Conservation (phyloP, 257 asterid species). For the Nicotiana otophora region DNA sequence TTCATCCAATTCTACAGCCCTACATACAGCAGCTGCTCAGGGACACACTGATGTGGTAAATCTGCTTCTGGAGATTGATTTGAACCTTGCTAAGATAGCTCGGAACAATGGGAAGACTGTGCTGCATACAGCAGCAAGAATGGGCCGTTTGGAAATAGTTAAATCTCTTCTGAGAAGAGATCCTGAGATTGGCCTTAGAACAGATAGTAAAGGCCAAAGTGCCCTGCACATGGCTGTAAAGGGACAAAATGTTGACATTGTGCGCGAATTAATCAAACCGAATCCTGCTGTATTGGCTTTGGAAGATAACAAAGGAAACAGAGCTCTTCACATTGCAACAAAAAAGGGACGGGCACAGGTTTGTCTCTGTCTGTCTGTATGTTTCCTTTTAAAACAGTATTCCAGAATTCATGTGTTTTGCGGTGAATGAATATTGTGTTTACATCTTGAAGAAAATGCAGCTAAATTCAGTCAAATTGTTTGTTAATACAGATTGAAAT, state of each 20-base stretch:
- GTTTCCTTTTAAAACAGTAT: neutral
- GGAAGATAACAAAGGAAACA: constrained; percentile 85
- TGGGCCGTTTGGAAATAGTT: constrained; percentile 93
- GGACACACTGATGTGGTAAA: constrained; percentile 70
- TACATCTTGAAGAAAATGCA: neutral
- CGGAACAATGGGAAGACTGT: constrained; percentile 89
- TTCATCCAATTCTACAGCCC: constrained; percentile 71
- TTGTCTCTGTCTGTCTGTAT: neutral
- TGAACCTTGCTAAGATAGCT: constrained; percentile 79
- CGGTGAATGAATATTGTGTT: neutral
- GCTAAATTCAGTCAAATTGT: neutral
- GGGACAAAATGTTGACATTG: constrained; percentile 77
- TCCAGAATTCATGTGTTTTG: neutral
- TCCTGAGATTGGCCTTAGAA: constrained; percentile 62
- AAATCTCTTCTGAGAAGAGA: constrained; percentile 66
- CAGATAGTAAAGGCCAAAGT: constrained; percentile 88
- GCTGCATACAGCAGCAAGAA: constrained; percentile 91
- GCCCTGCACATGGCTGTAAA: constrained; percentile 96
- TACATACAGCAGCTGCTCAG: constrained; percentile 97
- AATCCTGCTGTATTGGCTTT: constrained; percentile 60
- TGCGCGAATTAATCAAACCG: constrained; percentile 75
- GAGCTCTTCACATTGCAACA: constrained; percentile 81
- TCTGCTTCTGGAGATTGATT: constrained; percentile 69
- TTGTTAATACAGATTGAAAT: neutral
- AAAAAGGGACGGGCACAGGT: constrained; percentile 90